These are phyloP conservation scores for Zelonia costaricensis DNA, from an alignment of 208 protist genomes.

Conservation along the genomic window DNA sequence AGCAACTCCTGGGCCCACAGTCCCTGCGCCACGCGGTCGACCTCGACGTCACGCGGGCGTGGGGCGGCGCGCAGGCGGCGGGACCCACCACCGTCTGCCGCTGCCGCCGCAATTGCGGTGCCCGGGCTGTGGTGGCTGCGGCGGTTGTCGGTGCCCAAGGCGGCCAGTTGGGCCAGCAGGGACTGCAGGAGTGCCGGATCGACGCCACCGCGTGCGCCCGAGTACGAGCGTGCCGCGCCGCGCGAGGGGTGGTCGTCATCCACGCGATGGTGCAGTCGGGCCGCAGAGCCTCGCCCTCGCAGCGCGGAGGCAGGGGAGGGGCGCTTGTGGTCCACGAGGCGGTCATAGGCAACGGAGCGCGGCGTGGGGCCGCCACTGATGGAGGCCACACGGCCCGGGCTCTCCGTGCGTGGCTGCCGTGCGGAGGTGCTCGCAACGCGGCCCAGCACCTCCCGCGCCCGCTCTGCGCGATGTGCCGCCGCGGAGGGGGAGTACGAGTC, in stretches of 20 bases:
- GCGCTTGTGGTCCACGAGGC: constrained; percentile 1
- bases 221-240: no score
- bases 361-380: no score
- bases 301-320: not conserved
- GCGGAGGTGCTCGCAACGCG: not conserved
- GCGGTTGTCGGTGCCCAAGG: no score
- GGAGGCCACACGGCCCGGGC: no score
- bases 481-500: constrained; percentile 18
- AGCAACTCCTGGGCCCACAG: constrained; percentile 70
- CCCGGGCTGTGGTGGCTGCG: no score
- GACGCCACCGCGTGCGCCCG: not conserved
- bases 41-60: constrained; percentile 2
- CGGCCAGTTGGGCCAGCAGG: constrained; percentile 5
- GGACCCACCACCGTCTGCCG: no score
- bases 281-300: not conserved
- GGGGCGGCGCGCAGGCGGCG: not conserved
- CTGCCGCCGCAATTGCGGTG: not conserved
- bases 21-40: constrained; percentile 48
- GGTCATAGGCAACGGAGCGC: constrained; percentile 19
- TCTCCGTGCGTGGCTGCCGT: no score
- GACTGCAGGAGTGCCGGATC: constrained; percentile 12
- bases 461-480: constrained; percentile 4
- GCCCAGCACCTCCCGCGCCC: constrained; percentile 9
- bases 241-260: no score
- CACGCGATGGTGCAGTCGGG: not conserved